Base-by-base conservation (phyloP, 2,329 filamentous ascomycete genomes). In the Didymella arachidicola region DNA sequence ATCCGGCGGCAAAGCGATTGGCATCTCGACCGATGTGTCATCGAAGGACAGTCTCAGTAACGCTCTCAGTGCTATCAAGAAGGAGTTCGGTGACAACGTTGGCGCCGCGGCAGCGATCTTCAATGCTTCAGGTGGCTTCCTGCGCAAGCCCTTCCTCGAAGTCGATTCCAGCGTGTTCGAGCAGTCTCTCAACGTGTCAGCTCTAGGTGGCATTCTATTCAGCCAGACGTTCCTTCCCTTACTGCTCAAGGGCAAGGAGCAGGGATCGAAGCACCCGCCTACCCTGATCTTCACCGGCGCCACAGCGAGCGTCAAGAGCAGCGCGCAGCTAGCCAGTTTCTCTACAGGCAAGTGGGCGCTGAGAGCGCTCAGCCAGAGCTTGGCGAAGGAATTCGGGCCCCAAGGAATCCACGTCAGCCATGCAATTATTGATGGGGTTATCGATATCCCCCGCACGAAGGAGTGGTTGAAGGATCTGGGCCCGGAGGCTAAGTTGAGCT, bases 251-350 rank as follows among this genome's bases (percentile, higher is more conserved):
- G 82, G 87, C 0, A 84, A 87, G 0, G 68, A 79, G 38, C 68
- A 72, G 39, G 73, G 76, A 32, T 42, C 84, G 0, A 80, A 84
- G 30, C 78, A 92, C 70, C 91, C 92, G 4, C 92, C 92, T 0
- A 89, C 89, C 0, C 80, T 97, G 19, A 89, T 97, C 69, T 90
- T 96, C 77, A 96, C 93, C 0, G 93, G 93, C 30, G 92, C 93
- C 0, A 96, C 93, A 0, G 93, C 92, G 0, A 91, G 89, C 0
- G 66, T 94, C 18, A 89, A 88, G 68, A 90, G 90, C 4, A 89
- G 87, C 11, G 87, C 91, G 0, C 79, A 81, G 12, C 90, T 92
- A 75, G 81, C 87, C 1, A 79, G 84, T 7, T 96, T 97, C 71
- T 89, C 92, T 0, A 86, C 87, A 2, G 89, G 89, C 27, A 96